Percentiles rank a stretch among this genome's conserved stretches.
Evolutionary conservation across 2,329 filamentous ascomycete species (phyloP).

Genomic region (Anthostomella pinea): DNA sequence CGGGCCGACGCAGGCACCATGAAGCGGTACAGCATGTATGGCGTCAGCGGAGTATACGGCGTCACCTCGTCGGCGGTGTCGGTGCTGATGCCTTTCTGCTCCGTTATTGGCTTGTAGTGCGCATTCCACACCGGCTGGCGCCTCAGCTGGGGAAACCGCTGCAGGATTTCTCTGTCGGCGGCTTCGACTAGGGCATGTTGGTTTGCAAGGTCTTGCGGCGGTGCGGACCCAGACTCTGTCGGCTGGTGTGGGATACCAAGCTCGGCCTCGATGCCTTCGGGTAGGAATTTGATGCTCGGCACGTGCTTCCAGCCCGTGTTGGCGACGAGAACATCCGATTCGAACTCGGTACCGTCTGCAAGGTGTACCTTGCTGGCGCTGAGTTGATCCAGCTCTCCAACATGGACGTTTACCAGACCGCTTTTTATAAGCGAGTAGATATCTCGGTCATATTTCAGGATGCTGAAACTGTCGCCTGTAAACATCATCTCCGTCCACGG

Average conservation of each 20-base stretch:
- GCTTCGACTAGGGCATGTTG: conserved; percentile 34
- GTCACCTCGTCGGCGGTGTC: conserved; percentile 20
- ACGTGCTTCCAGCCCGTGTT: conserved; percentile 55
- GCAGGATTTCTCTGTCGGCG: conserved; percentile 49
- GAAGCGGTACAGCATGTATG: conserved; percentile 44
- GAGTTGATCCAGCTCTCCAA: conserved; percentile 52
- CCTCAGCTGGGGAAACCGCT: conserved; percentile 46
- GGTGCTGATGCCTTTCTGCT: conserved; percentile 44
- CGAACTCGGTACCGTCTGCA: conserved; percentile 38
- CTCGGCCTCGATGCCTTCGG: conserved; percentile 38
- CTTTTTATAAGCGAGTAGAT: conserved; percentile 55
- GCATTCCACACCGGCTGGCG: conserved; percentile 42
- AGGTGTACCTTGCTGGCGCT: conserved; percentile 41
- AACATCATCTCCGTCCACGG: conserved; percentile 51
- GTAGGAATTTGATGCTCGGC: conserved; percentile 42
- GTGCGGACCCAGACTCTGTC: conserved; percentile 20
- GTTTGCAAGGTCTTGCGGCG: conserved; percentile 34
- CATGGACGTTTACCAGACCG: conserved; percentile 52
- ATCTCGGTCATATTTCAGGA: conserved; percentile 56
- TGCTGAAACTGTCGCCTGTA: conserved; percentile 54
- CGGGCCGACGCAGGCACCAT: conserved; percentile 39
- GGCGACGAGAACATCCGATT: conserved; percentile 50
- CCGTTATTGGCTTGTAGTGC: too few relatives aligned
- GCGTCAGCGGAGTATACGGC: conserved; percentile 38
- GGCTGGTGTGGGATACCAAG: conserved; percentile 43